These are phyloP conservation scores for Lanmaoa pseudosensibilis DNA, from an alignment of 768 basidiomycete species.

Conservation along the genomic window DNA sequence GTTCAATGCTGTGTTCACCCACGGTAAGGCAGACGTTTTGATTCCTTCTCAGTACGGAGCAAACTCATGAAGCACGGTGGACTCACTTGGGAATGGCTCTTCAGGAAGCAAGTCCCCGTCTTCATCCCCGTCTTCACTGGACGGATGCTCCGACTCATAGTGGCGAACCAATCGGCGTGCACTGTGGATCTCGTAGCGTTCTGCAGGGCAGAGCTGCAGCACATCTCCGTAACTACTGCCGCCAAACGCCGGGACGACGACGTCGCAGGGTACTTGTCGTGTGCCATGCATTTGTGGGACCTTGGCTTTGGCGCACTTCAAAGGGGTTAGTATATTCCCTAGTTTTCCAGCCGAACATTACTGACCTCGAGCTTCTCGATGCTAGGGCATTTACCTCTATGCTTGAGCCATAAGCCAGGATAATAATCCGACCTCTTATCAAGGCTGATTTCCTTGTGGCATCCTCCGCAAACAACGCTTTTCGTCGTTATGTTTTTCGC, in stretches of 20 bases:
- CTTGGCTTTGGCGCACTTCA: conserved; percentile 16
- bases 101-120: conserved; percentile 7
- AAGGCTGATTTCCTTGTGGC: conserved; percentile 33
- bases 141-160: conserved; percentile 2
- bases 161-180: neutral
- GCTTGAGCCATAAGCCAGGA: conserved; percentile 37
- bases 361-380: conserved; percentile 30
- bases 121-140: conserved; percentile 22
- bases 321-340: conserved; percentile 11
- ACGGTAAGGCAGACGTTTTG: neutral
- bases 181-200: neutral
- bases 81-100: conserved; percentile 31
- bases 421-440: conserved; percentile 37
- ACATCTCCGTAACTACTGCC: neutral
- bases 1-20: conserved; percentile 20
- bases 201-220: neutral
- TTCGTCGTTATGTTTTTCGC: conserved; percentile 22
- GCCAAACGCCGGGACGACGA: neutral
- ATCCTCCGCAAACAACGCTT: conserved; percentile 32
- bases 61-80: neutral
- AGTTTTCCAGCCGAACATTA: neutral
- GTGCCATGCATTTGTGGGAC: neutral
- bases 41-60: conserved; percentile 2
- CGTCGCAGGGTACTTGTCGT: conserved; percentile 2
- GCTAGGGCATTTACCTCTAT: conserved; percentile 29